These are phyloP conservation scores for Torrubiella hemipterigena DNA, from an alignment of 2,329 filamentous ascomycete species.

Conservation along the genomic window DNA sequence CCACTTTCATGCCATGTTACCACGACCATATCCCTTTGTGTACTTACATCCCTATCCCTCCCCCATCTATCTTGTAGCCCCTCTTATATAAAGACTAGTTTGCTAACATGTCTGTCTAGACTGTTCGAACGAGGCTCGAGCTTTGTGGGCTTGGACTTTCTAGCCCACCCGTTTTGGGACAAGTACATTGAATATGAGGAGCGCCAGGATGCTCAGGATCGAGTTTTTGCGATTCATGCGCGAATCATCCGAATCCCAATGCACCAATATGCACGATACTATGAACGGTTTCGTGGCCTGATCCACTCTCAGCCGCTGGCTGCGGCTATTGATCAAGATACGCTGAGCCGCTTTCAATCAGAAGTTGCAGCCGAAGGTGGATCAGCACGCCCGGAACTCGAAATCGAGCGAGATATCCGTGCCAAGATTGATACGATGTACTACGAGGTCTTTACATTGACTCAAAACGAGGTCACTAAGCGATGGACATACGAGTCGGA, in stretches of 20 bases:
- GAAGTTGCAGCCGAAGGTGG: conserved; percentile 59
- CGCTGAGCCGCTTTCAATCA: conserved; percentile 53
- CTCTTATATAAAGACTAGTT: no score
- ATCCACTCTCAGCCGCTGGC: conserved; percentile 59
- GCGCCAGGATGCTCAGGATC: conserved; percentile 70
- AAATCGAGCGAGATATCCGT: conserved; percentile 74
- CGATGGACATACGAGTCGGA: conserved; percentile 92
- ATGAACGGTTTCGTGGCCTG: conserved; percentile 74
- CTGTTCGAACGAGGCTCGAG: conserved; percentile 84
- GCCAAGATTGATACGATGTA: conserved; percentile 69
- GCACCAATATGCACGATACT: conserved; percentile 93
- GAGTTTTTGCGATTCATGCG: conserved; percentile 71
- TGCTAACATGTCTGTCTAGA: conserved; percentile 37
- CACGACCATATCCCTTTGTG: conserved; percentile 10
- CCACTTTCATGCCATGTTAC: no score
- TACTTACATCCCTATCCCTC: conserved; percentile 12
- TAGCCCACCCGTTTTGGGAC: conserved; percentile 96
- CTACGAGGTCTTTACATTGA: conserved; percentile 67
- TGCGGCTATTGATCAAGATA: conserved; percentile 60
- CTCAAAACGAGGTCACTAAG: conserved; percentile 79
- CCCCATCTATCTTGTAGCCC: conserved; percentile 2
- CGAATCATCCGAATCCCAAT: conserved; percentile 83
- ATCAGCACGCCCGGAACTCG: conserved; percentile 53
- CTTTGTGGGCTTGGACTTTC: conserved; percentile 82
- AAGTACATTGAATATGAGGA: conserved; percentile 98